Percentiles rank a stretch among this genome's conserved stretches.
phyloP scores from a whole-genome alignment of 1,284 basidiomycete genomes.

The Cutaneotrichosporon sp. region DNA sequence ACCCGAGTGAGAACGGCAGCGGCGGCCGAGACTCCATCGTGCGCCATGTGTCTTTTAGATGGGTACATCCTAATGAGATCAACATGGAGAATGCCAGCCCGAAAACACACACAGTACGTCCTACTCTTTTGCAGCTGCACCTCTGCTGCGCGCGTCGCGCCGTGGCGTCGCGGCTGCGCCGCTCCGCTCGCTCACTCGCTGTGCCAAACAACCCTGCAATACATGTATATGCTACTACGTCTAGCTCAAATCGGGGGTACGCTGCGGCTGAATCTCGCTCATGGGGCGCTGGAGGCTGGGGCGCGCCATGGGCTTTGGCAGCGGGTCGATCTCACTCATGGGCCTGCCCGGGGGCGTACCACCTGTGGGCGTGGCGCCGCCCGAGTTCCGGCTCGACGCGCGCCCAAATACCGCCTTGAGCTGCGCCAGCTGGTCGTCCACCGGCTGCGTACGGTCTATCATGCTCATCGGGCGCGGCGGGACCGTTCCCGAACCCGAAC shows the following conservation, averaged over 20 bases:
- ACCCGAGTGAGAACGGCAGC: no score
- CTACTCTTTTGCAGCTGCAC: no score
- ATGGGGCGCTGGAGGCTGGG: constrained; percentile 1
- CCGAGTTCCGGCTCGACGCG: not conserved
- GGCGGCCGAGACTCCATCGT: no score
- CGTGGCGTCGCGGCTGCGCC: no score
- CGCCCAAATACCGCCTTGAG: constrained; percentile 37
- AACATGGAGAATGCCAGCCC: no score
- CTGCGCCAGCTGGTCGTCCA: constrained; percentile 40
- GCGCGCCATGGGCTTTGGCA: not conserved
- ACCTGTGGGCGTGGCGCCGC: not conserved
- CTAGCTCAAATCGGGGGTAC: not conserved
- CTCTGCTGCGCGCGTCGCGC: no score
- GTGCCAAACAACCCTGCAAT: not conserved
- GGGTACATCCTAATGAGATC: no score
- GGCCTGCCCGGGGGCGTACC: not conserved
- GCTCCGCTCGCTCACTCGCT: no score
- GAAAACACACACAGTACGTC: no score
- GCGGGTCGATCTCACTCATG: constrained; percentile 3
- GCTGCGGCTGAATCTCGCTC: constrained; percentile 6
- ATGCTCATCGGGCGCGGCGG: constrained; percentile 4
- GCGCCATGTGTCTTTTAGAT: no score
- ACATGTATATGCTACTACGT: constrained; percentile 1
- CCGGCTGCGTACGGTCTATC: constrained; percentile 15
- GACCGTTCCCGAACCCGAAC: not conserved